Evolutionary conservation across 495 filamentous ascomycete species (phyloP).

Genomic region (Trichoderma asperelloides): DNA sequence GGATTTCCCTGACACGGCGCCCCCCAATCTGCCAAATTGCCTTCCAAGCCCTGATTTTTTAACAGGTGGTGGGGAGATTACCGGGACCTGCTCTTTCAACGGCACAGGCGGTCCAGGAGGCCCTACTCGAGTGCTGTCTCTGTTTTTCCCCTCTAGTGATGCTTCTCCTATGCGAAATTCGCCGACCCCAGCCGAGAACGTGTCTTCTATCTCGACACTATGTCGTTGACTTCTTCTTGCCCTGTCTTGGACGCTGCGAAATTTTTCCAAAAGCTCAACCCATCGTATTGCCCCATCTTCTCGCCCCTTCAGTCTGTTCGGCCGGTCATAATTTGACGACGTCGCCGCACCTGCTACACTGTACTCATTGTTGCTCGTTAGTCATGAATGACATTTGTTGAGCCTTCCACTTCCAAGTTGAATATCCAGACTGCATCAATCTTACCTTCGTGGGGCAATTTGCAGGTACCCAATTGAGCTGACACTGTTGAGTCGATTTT

Average conservation of each 20-base stretch:
- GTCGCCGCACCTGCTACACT: conserved; percentile 40
- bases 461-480: conserved; percentile 95
- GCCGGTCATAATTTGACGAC: conserved; percentile 58
- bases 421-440: conserved; percentile 16
- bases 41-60: conserved; percentile 56
- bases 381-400: conserved; percentile 14
- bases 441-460: conserved; percentile 71
- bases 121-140: conserved; percentile 20
- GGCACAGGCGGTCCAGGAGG: conserved; percentile 27
- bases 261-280: conserved; percentile 94
- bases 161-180: conserved; percentile 40
- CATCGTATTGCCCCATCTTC: conserved; percentile 82
- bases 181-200: conserved; percentile 23
- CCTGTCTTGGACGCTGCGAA: conserved; percentile 78
- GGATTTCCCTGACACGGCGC: conserved; percentile 53
- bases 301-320: conserved; percentile 72
- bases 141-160: conserved; percentile 31
- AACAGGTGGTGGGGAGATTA: conserved; percentile 36
- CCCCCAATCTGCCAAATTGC: conserved; percentile 58
- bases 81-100: conserved; percentile 32
- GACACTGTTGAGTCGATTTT: conserved; percentile 93
- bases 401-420: background rate
- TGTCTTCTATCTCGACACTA: conserved; percentile 32
- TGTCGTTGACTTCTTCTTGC: conserved; percentile 43
- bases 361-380: conserved; percentile 14